These are phyloP conservation scores for Castanea mollissima DNA, from an alignment of 306 rosid species.

Conservation along the genomic window DNA sequence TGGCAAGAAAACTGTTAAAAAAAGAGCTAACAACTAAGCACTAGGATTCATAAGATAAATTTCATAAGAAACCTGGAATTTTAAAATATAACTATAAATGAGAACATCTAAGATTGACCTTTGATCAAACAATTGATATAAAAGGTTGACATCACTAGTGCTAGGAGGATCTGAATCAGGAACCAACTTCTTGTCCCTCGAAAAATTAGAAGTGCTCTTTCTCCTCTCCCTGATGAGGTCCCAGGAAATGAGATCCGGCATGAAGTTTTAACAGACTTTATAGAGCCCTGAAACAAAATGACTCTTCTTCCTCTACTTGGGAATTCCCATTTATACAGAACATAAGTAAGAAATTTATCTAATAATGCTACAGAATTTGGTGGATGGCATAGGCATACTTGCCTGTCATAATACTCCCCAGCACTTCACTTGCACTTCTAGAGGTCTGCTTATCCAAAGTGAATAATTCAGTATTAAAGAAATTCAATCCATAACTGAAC, in stretches of 20 bases:
- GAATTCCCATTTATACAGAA: slow-evolving; percentile 1
- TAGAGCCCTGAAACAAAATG: slow-evolving; percentile 33
- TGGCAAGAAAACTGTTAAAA: slow-evolving; percentile 9
- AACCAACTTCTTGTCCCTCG: slow-evolving; percentile 55
- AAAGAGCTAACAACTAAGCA: background rate
- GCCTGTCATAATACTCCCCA: slow-evolving; percentile 28
- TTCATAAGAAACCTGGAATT: background rate
- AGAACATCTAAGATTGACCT: slow-evolving; percentile 39
- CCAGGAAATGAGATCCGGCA: slow-evolving; percentile 50
- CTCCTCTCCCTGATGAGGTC: slow-evolving; percentile 30
- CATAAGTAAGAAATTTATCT: background rate
- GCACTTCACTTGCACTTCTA: slow-evolving; percentile 31
- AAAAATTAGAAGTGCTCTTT: slow-evolving; percentile 27
- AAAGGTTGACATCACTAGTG: slow-evolving; percentile 52
- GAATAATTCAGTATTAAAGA: background rate
- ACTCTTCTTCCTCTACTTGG: slow-evolving; percentile 33
- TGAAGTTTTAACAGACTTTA: slow-evolving; percentile 52
- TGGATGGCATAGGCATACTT: background rate
- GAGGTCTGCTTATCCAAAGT: slow-evolving; percentile 36
- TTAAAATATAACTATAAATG: background rate
- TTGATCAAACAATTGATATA: slow-evolving; percentile 64
- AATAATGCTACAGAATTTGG: background rate
- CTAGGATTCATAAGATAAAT: background rate
- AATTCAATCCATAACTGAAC: too few relatives aligned
- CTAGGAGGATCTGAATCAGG: slow-evolving; percentile 91